A percentile compares a stretch with the other conserved stretches of the same genome.
These are phyloP conservation scores for Metschnikowia shivogae DNA, from an alignment of 805 yeast species.

Conservation along the genomic window DNA sequence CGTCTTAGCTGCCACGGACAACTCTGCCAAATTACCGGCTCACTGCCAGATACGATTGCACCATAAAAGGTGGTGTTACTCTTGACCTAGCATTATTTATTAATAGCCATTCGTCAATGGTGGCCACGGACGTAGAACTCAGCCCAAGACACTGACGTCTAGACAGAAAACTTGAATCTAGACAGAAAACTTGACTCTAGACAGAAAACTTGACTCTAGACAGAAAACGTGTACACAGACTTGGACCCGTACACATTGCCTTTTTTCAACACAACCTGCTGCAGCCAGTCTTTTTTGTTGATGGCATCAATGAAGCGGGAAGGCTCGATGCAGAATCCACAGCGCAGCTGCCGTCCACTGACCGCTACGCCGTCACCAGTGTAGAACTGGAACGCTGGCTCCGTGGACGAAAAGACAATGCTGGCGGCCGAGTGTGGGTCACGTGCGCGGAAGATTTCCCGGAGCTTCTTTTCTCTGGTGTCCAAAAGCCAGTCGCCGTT, in stretches of 20 bases:
- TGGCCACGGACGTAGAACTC: no score
- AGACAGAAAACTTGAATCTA: no score
- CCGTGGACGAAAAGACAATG: constrained; percentile 50
- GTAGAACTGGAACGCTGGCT: constrained; percentile 63
- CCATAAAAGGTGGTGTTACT: no score
- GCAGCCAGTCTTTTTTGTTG: constrained; percentile 43
- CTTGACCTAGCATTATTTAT: no score
- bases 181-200: constrained; percentile 1
- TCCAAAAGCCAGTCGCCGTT: constrained; percentile 35
- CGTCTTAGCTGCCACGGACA: no score
- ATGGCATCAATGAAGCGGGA: constrained; percentile 55
- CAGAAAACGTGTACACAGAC: constrained; percentile 24
- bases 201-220: no score
- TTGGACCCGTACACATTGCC: constrained; percentile 53
- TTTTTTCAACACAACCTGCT: constrained; percentile 43
- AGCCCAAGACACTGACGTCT: no score
- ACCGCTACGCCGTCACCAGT: constrained; percentile 52
- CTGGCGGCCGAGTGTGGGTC: constrained; percentile 42
- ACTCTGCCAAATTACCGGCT: no score
- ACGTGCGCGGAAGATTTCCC: constrained; percentile 38
- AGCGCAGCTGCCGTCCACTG: constrained; percentile 30
- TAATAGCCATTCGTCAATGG: no score
- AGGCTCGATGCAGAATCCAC: constrained; percentile 64
- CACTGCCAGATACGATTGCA: no score
- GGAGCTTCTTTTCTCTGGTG: constrained; percentile 40